Percentiles rank a stretch among this genome's conserved stretches.
These are phyloP conservation scores for Thelephora terrestris DNA, from an alignment of 1,284 basidiomycete genomes.

Conservation along the genomic window DNA sequence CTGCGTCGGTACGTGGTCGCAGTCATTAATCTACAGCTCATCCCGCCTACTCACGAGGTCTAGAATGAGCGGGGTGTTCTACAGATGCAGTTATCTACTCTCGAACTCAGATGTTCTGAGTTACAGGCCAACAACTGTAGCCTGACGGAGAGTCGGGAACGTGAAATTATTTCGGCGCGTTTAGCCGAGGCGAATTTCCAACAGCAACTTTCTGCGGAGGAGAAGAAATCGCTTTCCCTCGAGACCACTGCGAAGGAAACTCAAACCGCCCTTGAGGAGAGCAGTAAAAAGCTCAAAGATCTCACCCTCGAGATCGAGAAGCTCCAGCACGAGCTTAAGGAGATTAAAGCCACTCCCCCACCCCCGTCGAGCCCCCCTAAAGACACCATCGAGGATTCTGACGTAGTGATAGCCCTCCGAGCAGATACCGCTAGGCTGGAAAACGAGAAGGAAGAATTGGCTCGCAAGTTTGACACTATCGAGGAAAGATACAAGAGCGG, in stretches of 20 bases:
- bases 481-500: constrained; percentile 24
- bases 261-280: no score
- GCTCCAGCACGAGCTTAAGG: constrained; percentile 14
- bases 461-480: constrained; percentile 21
- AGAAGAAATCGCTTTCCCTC: no score
- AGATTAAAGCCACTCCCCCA: constrained; percentile 13
- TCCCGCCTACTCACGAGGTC: not conserved
- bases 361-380: no score
- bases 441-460: constrained; percentile 14
- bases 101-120: no score
- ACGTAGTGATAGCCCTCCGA: constrained; percentile 17
- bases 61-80: constrained; percentile 8
- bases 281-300: constrained; percentile 5
- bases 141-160: no score
- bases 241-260: no score
- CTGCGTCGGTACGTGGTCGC: constrained; percentile 17
- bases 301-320: constrained; percentile 10
- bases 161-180: no score
- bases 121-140: no score
- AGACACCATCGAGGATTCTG: no score
- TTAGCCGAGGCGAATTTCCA: no score
- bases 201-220: no score
- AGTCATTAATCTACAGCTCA: not conserved
- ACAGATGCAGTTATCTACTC: constrained; percentile 4
- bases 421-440: not conserved